Evolutionary conservation across 805 yeast species (phyloP).

Genomic region (Starmerella gropengiesseri): DNA sequence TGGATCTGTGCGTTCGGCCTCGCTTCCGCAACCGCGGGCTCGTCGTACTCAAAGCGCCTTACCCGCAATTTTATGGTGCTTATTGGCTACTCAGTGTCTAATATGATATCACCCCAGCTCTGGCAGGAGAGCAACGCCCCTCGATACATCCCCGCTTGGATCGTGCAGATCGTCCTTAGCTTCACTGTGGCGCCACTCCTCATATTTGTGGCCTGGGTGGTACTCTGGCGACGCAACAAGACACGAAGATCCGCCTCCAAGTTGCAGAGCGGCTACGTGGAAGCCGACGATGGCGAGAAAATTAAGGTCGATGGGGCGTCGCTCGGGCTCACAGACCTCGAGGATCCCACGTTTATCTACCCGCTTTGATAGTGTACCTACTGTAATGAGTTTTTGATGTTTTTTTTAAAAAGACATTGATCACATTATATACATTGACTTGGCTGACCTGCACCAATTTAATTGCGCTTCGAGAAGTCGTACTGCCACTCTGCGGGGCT

Average conservation of each 20-base stretch:
- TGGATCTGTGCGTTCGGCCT: constrained; percentile 27
- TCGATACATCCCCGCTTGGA: constrained; percentile 37
- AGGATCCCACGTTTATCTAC: constrained; percentile 42
- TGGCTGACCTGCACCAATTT: too few relatives aligned
- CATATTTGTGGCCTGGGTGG: constrained; percentile 36
- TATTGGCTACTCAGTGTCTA: constrained; percentile 42
- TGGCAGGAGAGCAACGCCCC: constrained; percentile 38
- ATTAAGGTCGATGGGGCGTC: constrained; percentile 34
- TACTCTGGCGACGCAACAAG: constrained; percentile 38
- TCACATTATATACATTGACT: constrained; percentile 8
- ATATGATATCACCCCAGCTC: constrained; percentile 44
- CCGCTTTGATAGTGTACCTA: constrained; percentile 31
- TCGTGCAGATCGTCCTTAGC: constrained; percentile 39
- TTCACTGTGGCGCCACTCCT: constrained; percentile 36
- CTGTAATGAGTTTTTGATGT: too few relatives aligned
- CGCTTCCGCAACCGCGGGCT: constrained; percentile 36
- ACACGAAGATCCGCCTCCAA: neutral
- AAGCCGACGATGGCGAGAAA: constrained; percentile 27
- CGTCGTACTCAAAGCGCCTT: constrained; percentile 45
- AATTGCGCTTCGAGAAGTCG: constrained; percentile 1
- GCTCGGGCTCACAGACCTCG: constrained; percentile 45
- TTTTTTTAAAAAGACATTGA: neutral
- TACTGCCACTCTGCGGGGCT: constrained; percentile 18
- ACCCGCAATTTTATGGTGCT: constrained; percentile 36
- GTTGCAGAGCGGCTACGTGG: constrained; percentile 20